Evolutionary conservation across 2,329 filamentous ascomycete species (phyloP), one percentile per base, ranked within the genome.

Genomic region (Monosporascus sp.): DNA sequence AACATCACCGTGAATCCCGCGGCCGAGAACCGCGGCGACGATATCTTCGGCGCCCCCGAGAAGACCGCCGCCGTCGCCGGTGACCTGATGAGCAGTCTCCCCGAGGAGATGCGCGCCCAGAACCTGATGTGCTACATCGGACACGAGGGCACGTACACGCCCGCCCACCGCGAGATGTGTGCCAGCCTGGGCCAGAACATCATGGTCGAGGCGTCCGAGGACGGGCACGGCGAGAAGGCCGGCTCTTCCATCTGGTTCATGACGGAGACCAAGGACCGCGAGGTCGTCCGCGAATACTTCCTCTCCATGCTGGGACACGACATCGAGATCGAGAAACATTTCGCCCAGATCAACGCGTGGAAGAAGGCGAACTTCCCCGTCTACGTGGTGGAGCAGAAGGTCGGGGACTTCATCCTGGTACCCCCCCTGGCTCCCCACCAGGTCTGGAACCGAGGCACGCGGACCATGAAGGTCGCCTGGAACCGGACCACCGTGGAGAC

Each of bases 111-210:
- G 90, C 87, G 91, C 48, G 94, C 94, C 1, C 86, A 96, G 66
- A 99, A 99, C 58, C 78, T 99, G 61, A 97, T 97, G 94, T 97
- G 93, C 69, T 99, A 99, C 65, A 87, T 97, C 63, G 94, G 94
- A 0, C 93, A 97, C 64, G 94, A 99, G 74, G 94, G 94, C 6
- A 99, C 94, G 1, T 97, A 93, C 66, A 99, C 94, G 0, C 93
- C 94, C 9, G 86, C 92, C 1, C 94, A 99, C 72, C 85, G 91
- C 60, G 94, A 99, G 70, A 99, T 99, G 94, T 99, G 94, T 70
- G 94, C 91, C 14, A 96, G 89, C 37, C 74, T 97, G 14, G 93
- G 94, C 0, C 94, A 99, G 61, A 99, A 99, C 65, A 93, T 99
- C 62, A 97, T 99, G 94, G 91, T 99, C 2, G 91, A 97, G 60